Percentiles rank a stretch among this genome's conserved stretches.
phyloP scores from a whole-genome alignment of 208 protist genomes.

The Acanthamoeba royreba region DNA sequence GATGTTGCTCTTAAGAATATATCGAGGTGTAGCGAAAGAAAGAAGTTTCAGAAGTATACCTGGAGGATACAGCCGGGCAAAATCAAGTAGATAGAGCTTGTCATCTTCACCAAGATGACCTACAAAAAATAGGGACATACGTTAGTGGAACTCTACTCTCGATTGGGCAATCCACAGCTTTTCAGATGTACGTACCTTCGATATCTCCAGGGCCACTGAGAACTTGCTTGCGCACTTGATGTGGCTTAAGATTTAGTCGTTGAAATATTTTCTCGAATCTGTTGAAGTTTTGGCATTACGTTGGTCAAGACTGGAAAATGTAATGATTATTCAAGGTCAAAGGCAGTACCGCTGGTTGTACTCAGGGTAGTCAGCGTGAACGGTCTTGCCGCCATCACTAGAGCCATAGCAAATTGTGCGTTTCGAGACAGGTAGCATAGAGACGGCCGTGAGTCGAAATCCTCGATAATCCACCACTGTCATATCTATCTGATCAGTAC shows the following conservation, averaged over 20 bases:
- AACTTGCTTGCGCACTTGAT: background rate
- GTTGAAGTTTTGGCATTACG: no score
- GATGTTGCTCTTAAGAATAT: background rate
- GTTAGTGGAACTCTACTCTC: no score
- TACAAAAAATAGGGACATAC: background rate
- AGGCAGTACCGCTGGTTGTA: background rate
- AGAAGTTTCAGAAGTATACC: background rate
- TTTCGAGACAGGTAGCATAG: slow-evolving; percentile 5
- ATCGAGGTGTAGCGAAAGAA: no score
- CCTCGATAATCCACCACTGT: slow-evolving; percentile 42
- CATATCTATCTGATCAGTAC: background rate
- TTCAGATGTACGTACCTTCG: background rate
- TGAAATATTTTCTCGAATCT: background rate
- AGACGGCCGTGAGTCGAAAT: slow-evolving; percentile 26
- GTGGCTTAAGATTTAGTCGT: background rate
- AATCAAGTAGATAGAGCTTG: slow-evolving; percentile 32
- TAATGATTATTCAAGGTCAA: no score
- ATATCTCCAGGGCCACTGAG: background rate
- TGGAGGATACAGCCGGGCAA: background rate
- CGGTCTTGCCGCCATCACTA: background rate
- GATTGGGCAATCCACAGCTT: no score
- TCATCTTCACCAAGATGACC: background rate
- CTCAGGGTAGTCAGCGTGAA: background rate
- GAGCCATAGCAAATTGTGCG: slow-evolving; percentile 40
- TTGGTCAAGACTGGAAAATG: no score